These are phyloP conservation scores for Lactarius indigo DNA, from an alignment of 768 basidiomycete genomes.

Conservation along the genomic window DNA sequence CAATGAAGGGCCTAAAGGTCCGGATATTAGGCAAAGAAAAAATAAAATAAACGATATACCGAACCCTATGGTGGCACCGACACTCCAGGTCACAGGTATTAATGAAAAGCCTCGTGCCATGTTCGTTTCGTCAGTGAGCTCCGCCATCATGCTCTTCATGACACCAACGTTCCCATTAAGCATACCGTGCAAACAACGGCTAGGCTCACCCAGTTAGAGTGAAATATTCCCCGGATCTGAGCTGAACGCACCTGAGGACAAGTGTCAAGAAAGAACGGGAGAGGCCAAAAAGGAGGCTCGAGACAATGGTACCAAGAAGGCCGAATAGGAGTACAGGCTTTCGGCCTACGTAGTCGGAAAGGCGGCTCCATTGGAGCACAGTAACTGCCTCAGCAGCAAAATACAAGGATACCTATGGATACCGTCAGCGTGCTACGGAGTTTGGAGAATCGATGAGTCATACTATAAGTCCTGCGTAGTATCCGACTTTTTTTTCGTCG, in stretches of 20 bases:
- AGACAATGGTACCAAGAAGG: background rate
- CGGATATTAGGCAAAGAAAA: background rate
- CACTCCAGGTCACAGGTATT: constrained; percentile 31
- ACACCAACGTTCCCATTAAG: background rate
- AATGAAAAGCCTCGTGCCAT: constrained; percentile 39
- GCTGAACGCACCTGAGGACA: background rate
- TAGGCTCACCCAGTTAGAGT: constrained; percentile 58
- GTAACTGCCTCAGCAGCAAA: background rate
- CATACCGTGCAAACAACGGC: background rate
- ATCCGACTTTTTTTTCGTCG: constrained; percentile 44
- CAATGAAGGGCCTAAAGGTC: constrained; percentile 27
- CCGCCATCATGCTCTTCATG: constrained; percentile 44
- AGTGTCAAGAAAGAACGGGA: background rate
- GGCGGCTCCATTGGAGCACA: background rate
- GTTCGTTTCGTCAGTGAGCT: constrained; percentile 61
- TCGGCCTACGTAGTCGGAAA: background rate
- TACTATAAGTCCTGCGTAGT: constrained; percentile 49
- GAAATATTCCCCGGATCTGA: background rate
- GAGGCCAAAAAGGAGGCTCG: background rate
- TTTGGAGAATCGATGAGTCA: constrained; percentile 23
- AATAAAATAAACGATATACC: background rate
- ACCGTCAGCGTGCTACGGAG: background rate
- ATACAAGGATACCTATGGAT: constrained; percentile 36
- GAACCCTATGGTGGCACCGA: constrained; percentile 11
- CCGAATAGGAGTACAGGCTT: background rate